A percentile compares a stretch with the other conserved stretches of the same genome.
phyloP scores from a whole-genome alignment of 176 grass and related monocot species.

The Eragrostis nindensis region DNA sequence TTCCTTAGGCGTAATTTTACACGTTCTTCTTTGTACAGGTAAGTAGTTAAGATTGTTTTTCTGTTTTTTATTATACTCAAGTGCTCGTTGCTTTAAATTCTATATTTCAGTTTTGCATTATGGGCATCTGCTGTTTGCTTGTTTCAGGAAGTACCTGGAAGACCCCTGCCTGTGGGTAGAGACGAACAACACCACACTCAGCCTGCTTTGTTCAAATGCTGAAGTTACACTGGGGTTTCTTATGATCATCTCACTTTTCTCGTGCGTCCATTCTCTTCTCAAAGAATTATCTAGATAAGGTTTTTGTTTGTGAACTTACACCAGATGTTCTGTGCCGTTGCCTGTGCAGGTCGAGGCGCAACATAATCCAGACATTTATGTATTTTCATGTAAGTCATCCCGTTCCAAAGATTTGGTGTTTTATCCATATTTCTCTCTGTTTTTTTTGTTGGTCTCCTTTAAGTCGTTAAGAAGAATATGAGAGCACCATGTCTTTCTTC shows the following conservation, averaged over 20 bases:
- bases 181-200: constrained; percentile 68
- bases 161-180: constrained; percentile 88
- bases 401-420: constrained; percentile 35
- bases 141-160: constrained; percentile 84
- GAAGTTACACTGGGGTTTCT: constrained; percentile 90
- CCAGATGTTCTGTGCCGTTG: constrained; percentile 13
- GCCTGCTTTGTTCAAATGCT: constrained; percentile 80
- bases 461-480: not conserved
- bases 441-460: not conserved
- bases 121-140: constrained; percentile 37
- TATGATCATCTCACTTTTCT: constrained; percentile 87
- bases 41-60: constrained; percentile 17
- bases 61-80: constrained; percentile 4
- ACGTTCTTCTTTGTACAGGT: constrained; percentile 84
- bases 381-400: constrained; percentile 84
- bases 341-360: constrained; percentile 71
- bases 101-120: not conserved
- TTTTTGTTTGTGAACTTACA: constrained; percentile 43
- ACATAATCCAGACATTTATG: constrained; percentile 89
- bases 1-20: constrained; percentile 86
- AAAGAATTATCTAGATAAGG: constrained; percentile 23
- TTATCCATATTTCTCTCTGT: not conserved
- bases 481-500: not conserved
- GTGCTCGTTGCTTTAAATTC: not conserved
- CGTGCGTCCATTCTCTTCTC: constrained; percentile 59